Evolutionary conservation across 805 yeast genomes (phyloP), one percentile per base, ranked within the genome.

Genomic region (Barnettozyma sp.): DNA sequence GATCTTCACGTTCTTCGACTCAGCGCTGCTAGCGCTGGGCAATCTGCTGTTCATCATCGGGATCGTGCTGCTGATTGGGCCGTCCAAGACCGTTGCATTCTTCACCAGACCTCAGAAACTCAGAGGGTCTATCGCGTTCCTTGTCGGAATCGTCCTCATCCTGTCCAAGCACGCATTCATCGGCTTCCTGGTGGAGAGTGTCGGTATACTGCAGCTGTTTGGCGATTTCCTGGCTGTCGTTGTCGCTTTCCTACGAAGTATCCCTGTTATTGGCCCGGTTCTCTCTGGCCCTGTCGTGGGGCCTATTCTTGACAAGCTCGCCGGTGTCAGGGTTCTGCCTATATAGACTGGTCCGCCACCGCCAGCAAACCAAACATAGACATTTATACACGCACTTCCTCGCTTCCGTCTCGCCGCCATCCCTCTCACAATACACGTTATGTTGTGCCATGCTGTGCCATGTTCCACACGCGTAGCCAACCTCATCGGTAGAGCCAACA

Each of bases 211-310:
- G 41, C 88, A 85, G 7, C 65, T 90, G 24, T 90, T 92, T 62
- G 98, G 57, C 24, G 97, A 92, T 60, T 88, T 92, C 59, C 83
- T 90, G 52, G 86, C 94, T 18, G 84, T 94, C 10, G 78, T 92
- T 30, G 73, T 90, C 10, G 82, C 84, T 46, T 90, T 92, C 54
- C 67, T 90, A 50, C 71, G 97, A 57, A 81, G 94, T 6, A 59
- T 90, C 49, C 98, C 98, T 3, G 56, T 82, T 40, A 77, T 92
- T 42, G 97, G 97, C 1, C 88, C 94, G 18, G 39, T 87, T 6
- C 69, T 92, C 36, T 78, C 87, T 23, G 76, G 81, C 54, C 97
- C 97, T 2, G 59, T 63, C 7, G 60, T 92, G 21, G 95, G 95
- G 5, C 97, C 97, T 13, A 66, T 54, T 64, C 35, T 49, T n/a